phyloP scores from a whole-genome alignment of 2,329 filamentous ascomycete species.

The Dryadomyces quercus-mongolicae region DNA sequence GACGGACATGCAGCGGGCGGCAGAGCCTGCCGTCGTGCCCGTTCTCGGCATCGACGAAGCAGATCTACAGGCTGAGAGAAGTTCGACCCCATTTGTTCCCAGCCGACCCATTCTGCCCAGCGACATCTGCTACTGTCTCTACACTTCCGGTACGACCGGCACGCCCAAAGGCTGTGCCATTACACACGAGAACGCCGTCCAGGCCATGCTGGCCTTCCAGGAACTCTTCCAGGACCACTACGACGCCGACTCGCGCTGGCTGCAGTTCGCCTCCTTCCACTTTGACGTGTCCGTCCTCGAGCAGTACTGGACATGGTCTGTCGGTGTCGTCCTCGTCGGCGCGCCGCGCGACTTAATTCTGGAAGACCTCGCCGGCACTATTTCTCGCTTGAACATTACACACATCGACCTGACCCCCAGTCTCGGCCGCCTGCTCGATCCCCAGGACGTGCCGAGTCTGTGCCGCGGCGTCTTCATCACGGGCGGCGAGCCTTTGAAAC shows the following conservation, averaged over 20 bases:
- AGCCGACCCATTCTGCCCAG: no score
- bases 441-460: conserved; percentile 67
- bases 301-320: conserved; percentile 92
- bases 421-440: conserved; percentile 65
- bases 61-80: not conserved
- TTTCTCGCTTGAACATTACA: conserved; percentile 62
- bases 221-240: conserved; percentile 65
- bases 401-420: conserved; percentile 90
- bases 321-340: conserved; percentile 73
- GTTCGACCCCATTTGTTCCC: conserved; percentile 14
- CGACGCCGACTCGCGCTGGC: conserved; percentile 62
- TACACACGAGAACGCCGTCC: conserved; percentile 78
- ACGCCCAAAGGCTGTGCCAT: conserved; percentile 81
- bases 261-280: conserved; percentile 90
- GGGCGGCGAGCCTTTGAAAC: conserved; percentile 75
- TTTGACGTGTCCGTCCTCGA: conserved; percentile 91
- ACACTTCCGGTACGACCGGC: conserved; percentile 79
- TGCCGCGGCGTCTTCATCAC: conserved; percentile 85
- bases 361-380: conserved; percentile 65
- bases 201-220: conserved; percentile 81
- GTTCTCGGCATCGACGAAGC: conserved; percentile 15
- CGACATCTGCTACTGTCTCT: conserved; percentile 70
- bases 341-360: conserved; percentile 77
- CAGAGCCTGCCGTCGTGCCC: conserved; percentile 14
- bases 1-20: conserved; percentile 25